phyloP scores from a whole-genome alignment of 2,329 filamentous ascomycete species.

The Arthroderma sp. region DNA sequence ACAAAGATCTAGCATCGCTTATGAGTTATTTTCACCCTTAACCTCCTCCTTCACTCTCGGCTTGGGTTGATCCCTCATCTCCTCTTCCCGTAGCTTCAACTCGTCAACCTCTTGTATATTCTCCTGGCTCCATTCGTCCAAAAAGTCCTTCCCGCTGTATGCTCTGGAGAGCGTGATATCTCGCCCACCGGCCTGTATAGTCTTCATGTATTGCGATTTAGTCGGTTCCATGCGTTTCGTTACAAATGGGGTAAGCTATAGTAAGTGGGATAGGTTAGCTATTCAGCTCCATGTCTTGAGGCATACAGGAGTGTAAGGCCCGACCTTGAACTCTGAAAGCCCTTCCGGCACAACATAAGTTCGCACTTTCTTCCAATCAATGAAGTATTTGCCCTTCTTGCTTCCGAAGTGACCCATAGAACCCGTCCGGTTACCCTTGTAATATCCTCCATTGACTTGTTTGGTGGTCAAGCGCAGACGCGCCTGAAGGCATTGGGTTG shows the following conservation, averaged over 20 bases:
- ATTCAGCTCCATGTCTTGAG: background rate
- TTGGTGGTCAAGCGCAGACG: constrained; percentile 83
- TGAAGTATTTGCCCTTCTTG: constrained; percentile 45
- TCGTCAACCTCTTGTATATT: constrained; percentile 21
- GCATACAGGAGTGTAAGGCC: background rate
- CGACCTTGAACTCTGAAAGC: constrained; percentile 59
- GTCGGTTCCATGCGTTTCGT: constrained; percentile 29
- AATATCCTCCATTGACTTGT: constrained; percentile 83
- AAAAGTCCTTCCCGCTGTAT: constrained; percentile 24
- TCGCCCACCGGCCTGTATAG: constrained; percentile 11
- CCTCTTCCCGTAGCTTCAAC: constrained; percentile 6
- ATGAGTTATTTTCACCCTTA: too few relatives aligned
- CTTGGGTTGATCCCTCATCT: background rate
- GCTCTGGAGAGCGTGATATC: constrained; percentile 11
- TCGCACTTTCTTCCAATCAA: constrained; percentile 78
- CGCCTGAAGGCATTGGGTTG: constrained; percentile 44
- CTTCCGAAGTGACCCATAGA: constrained; percentile 69
- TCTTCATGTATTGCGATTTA: constrained; percentile 21
- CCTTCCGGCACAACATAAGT: constrained; percentile 71
- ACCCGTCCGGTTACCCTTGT: constrained; percentile 88
- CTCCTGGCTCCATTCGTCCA: constrained; percentile 27
- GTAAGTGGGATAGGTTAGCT: background rate
- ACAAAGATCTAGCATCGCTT: too few relatives aligned
- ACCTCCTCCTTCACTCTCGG: background rate
- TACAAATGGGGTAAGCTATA: constrained; percentile 34